phyloP scores from a whole-genome alignment of 2,329 filamentous ascomycete genomes.

The Pseudogymnoascus sp. region DNA sequence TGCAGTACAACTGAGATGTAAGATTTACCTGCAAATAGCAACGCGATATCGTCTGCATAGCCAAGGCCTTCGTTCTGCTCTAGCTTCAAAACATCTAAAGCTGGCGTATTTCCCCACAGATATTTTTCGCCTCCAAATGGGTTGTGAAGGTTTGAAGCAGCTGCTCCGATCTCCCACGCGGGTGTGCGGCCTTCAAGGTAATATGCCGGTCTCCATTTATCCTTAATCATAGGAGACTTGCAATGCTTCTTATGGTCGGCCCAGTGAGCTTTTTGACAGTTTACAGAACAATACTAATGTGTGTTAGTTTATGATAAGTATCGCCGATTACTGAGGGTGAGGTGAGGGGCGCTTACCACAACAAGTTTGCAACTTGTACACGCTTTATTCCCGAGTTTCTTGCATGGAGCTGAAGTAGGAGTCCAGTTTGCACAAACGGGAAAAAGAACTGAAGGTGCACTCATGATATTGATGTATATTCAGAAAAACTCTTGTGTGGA shows the following conservation, averaged over 20 bases:
- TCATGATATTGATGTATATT: slow-evolving; percentile 6
- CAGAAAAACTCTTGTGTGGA: neutral
- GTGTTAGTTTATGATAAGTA: neutral
- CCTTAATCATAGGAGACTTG: slow-evolving; percentile 13
- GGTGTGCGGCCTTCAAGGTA: slow-evolving; percentile 12
- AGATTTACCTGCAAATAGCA: slow-evolving; percentile 17
- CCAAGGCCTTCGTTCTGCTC: slow-evolving; percentile 13
- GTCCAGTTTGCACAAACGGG: slow-evolving; percentile 11
- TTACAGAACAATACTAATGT: slow-evolving; percentile 12
- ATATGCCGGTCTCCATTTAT: slow-evolving; percentile 13
- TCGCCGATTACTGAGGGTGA: neutral
- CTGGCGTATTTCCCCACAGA: slow-evolving; percentile 17
- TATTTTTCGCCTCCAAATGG: slow-evolving; percentile 13
- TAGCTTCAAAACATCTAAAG: slow-evolving; percentile 15
- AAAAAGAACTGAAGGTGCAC: slow-evolving; percentile 4
- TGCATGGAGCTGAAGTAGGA: neutral
- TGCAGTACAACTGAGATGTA: neutral
- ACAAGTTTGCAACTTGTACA: slow-evolving; percentile 9
- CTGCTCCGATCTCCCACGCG: neutral
- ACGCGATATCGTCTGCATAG: slow-evolving; percentile 11
- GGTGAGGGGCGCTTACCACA: slow-evolving; percentile 3
- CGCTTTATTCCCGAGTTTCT: slow-evolving; percentile 6
- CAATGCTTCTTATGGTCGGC: slow-evolving; percentile 15
- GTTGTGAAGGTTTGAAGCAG: neutral
- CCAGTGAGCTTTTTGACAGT: slow-evolving; percentile 16